phyloP scores from a whole-genome alignment of 768 basidiomycete species.

The Tricholomella constricta region DNA sequence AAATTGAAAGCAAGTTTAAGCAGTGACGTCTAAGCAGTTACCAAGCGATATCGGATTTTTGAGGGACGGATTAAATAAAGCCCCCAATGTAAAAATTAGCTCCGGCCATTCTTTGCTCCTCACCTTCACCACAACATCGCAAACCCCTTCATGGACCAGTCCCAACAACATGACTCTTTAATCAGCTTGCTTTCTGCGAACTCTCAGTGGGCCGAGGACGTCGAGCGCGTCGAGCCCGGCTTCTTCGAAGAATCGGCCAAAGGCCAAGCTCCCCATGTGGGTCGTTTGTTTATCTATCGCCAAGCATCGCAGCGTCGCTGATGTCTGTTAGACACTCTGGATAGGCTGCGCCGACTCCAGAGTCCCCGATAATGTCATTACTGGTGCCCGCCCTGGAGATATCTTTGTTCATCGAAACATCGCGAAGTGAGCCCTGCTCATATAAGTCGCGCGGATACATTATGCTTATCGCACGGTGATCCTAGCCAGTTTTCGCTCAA shows the following conservation, averaged over 20 bases:
- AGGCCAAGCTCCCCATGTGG: slow-evolving; percentile 70
- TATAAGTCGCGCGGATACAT: background rate
- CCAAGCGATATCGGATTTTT: background rate
- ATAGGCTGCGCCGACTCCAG: slow-evolving; percentile 85
- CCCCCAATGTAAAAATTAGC: slow-evolving; percentile 3
- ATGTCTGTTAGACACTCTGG: slow-evolving; percentile 60
- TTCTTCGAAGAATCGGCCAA: slow-evolving; percentile 65
- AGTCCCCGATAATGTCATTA: slow-evolving; percentile 78
- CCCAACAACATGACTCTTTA: slow-evolving; percentile 22
- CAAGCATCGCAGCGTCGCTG: slow-evolving; percentile 11
- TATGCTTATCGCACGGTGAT: background rate
- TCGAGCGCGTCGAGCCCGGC: slow-evolving; percentile 52
- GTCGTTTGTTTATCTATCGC: slow-evolving; percentile 17
- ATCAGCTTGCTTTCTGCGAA: slow-evolving; percentile 49
- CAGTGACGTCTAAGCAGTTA: too few relatives aligned
- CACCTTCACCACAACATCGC: background rate
- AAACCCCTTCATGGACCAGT: slow-evolving; percentile 10
- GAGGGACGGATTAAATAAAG: background rate
- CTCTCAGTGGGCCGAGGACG: slow-evolving; percentile 67
- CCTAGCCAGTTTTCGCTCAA: slow-evolving; percentile 69
- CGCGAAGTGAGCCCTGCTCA: slow-evolving; percentile 63
- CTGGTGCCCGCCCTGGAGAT: slow-evolving; percentile 70
- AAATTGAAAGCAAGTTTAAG: too few relatives aligned
- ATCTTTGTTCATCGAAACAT: slow-evolving; percentile 87
- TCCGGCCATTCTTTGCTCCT: background rate